Evolutionary conservation across 2,329 filamentous ascomycete species (phyloP).

Genomic region (Diaporthe vaccinii): DNA sequence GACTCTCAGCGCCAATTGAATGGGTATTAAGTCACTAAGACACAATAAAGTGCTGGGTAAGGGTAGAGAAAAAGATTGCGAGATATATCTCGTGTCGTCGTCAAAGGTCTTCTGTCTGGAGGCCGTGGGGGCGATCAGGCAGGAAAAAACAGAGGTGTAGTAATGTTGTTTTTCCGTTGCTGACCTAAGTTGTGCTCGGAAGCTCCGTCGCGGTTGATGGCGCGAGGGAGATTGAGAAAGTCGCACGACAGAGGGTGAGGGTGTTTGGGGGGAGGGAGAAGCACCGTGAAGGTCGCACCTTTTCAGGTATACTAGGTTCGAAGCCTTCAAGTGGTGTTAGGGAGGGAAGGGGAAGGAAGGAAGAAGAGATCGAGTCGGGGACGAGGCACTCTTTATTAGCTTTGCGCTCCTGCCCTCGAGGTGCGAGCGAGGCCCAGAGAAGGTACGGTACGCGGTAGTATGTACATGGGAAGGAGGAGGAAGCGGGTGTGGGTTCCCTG

Average conservation of each 20-base stretch:
- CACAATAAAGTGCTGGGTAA: conserved; percentile 32
- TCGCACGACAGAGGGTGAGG: conserved; percentile 38
- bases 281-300: conserved; percentile 39
- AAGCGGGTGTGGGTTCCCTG: conserved; percentile 17
- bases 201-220: conserved; percentile 37
- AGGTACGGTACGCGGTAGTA: conserved; percentile 22
- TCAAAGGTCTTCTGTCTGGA: conserved; percentile 12
- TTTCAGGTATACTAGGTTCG: conserved; percentile 38
- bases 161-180: conserved; percentile 37
- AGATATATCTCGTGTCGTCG: conserved; percentile 23
- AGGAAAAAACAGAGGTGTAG: conserved; percentile 30
- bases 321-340: conserved; percentile 41
- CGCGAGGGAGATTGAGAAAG: conserved; percentile 40
- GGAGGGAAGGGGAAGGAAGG: conserved; percentile 42
- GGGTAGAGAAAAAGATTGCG: conserved; percentile 16
- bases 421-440: conserved; percentile 23
- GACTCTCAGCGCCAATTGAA: conserved; percentile 41
- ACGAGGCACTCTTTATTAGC: conserved; percentile 39
- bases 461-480: conserved; percentile 24
- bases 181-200: conserved; percentile 41
- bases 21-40: conserved; percentile 42
- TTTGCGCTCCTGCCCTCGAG: conserved; percentile 24
- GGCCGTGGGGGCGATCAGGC: not conserved
- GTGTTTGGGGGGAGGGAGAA: conserved; percentile 25
- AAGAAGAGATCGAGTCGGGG: conserved; percentile 42